Conservation (phyloP, 2,329 filamentous ascomycete genomes). For the Clonostachys chloroleuca region DNA sequence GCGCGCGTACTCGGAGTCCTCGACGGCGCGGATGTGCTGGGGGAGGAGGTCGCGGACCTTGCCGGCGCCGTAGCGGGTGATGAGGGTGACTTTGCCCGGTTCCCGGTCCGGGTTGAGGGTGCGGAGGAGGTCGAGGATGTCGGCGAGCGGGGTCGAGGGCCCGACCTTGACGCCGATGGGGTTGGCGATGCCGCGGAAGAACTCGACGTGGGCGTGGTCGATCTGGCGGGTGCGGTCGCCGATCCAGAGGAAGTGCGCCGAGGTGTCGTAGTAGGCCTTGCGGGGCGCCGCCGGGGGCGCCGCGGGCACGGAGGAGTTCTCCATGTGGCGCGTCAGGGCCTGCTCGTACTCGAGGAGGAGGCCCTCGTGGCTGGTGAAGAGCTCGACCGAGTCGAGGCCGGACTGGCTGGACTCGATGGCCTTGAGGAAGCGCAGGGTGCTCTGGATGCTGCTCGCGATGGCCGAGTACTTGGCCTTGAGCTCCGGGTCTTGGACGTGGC, state of each 20-base stretch:
- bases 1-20: constrained; percentile 63
- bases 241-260: constrained; percentile 97
- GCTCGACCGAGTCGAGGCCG: constrained; percentile 84
- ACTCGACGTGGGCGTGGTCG: constrained; percentile 91
- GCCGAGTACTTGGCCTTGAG: constrained; percentile 82
- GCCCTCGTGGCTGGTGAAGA: constrained; percentile 94
- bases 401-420: constrained; percentile 85
- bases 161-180: constrained; percentile 96
- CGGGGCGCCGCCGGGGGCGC: constrained; percentile 8
- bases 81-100: constrained; percentile 89
- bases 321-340: constrained; percentile 72
- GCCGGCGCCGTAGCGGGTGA: constrained; percentile 85
- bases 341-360: constrained; percentile 94
- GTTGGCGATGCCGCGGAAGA: constrained; percentile 94
- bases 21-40: constrained; percentile 82
- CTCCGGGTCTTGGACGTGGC: constrained; percentile 79
- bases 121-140: constrained; percentile 76
- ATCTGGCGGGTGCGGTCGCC: constrained; percentile 93
- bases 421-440: constrained; percentile 89
- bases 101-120: constrained; percentile 80
- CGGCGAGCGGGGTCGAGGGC: constrained; percentile 71
- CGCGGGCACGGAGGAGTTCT: constrained; percentile 33
- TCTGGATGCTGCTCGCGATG: constrained; percentile 82
- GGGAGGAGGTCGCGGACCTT: constrained; percentile 75
- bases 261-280: constrained; percentile 79